Base-by-base conservation (phyloP, 2,329 filamentous ascomycete genomes). In the Cladosporium oxysporum region DNA sequence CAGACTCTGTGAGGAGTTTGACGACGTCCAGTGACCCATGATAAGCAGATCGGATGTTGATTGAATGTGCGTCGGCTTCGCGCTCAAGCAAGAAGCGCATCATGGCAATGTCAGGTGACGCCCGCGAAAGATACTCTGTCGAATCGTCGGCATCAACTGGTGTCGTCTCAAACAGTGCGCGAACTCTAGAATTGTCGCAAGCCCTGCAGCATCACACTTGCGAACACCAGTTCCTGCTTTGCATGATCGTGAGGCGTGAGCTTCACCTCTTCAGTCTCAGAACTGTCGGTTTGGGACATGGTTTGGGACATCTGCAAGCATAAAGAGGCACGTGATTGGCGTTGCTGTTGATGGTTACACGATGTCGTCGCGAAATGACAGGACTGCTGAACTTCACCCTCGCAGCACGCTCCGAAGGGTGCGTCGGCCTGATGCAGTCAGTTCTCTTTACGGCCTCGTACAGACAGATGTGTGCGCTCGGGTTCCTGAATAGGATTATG, bases 401-500 rank as follows among this genome's bases (percentile, higher is more conserved):
- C 55, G 55, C 29, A 58, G 55, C 31, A 18, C 11, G 33, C 55
- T 41, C 55, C 55, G 55, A 41, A 58, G 31, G 33, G 33, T 37
- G 8, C 26, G 3, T 16, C 55, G 31, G n/a, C 33, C n/a, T 41
- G 41, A 58, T 58, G 55, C 55, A 58, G 33, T 37, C 29, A 35
- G 10, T 37, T 35, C 55, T 58, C 55, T 18, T 58, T 58, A 23
- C 55, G 55, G 21, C 21, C 26, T 33, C 55, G 12, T 28, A 55
- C 52, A 29, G n/a, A 55, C 8, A 21, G 18, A 55, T 58, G 55
- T 28, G n/a, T 35, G 31, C 33, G 55, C 23, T 47, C 57, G 57
- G 57, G 57, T 59, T 59, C 57, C 57, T 59, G 57, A 28, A 59
- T 47, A 18, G 33, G 18, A 6, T 59, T 37, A 59, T 59, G 57